phyloP scores from a whole-genome alignment of 108 stramenopile species.

The Mayamaea pseudoterrestris region DNA sequence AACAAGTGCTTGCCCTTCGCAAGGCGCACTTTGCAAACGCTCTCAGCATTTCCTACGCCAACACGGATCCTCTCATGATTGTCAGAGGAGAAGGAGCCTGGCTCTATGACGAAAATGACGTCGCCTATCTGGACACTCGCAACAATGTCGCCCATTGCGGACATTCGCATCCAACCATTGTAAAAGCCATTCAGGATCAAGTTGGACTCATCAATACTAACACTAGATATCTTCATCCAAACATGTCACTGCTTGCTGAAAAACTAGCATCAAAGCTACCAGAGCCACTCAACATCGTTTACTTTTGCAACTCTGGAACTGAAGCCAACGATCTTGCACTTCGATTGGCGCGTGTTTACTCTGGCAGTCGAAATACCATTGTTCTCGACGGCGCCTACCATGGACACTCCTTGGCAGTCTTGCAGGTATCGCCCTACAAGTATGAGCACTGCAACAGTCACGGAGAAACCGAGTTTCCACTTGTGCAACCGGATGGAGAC shows the following conservation, averaged over 20 bases:
- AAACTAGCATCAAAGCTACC: conserved; percentile 45
- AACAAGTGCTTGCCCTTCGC: conserved; percentile 37
- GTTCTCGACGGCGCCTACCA: conserved; percentile 86
- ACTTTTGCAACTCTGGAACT: conserved; percentile 90
- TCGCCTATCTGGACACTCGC: conserved; percentile 69
- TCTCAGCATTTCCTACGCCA: conserved; percentile 64
- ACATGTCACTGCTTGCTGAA: conserved; percentile 44
- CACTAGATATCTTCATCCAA: conserved; percentile 88
- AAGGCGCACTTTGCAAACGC: conserved; percentile 37
- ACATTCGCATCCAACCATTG: conserved; percentile 65
- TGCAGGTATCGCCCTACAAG: conserved; percentile 91
- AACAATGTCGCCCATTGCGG: conserved; percentile 91
- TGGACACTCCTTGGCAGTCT: conserved; percentile 73
- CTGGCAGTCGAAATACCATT: conserved; percentile 37
- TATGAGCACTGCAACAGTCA: conserved; percentile 37
- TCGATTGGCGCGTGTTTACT: conserved; percentile 76
- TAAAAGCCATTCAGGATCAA: conserved; percentile 53
- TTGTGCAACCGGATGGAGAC: no score
- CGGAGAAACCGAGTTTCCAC: conserved; percentile 15
- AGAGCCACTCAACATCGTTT: conserved; percentile 56
- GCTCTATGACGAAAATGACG: conserved; percentile 52
- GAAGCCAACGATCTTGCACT: conserved; percentile 98
- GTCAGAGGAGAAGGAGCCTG: conserved; percentile 28
- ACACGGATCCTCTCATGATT: conserved; percentile 59
- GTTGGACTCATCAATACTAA: conserved; percentile 74